Conservation (phyloP, 768 basidiomycete genomes). For the Trametes coccinea region DNA sequence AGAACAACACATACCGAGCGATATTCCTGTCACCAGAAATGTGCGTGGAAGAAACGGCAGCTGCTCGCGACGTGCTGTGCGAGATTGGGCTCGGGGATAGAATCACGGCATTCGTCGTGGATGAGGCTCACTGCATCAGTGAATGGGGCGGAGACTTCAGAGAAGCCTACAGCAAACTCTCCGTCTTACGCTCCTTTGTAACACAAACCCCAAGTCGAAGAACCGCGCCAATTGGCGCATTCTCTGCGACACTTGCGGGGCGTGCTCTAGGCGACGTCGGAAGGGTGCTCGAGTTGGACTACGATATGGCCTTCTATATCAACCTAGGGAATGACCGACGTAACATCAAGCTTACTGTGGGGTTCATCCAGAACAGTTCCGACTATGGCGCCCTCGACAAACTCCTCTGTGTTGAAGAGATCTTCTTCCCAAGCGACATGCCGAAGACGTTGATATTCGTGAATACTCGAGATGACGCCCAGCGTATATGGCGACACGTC, state of each 20-base stretch:
- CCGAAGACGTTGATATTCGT: slow-evolving; percentile 2
- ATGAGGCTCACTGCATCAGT: slow-evolving; percentile 42
- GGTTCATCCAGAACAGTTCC: background rate
- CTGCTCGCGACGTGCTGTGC: slow-evolving; percentile 13
- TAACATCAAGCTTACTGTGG: background rate
- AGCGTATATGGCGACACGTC: background rate
- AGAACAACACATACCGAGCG: slow-evolving; percentile 11
- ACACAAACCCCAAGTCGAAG: background rate
- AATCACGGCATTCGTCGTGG: slow-evolving; percentile 34
- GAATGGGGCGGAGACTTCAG: slow-evolving; percentile 41
- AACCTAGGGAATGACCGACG: slow-evolving; percentile 5
- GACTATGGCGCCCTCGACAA: background rate
- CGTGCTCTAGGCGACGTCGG: background rate
- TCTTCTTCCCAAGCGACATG: background rate
- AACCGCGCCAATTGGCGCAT: background rate
- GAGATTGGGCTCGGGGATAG: slow-evolving; percentile 19
- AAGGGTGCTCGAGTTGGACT: background rate
- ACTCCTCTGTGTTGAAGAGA: background rate
- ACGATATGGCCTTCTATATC: background rate
- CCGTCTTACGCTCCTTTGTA: background rate
- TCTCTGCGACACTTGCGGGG: background rate
- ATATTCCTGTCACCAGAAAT: slow-evolving; percentile 30
- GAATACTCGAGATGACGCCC: background rate
- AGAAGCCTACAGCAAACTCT: slow-evolving; percentile 30
- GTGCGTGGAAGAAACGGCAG: slow-evolving; percentile 19